Evolutionary conservation across 352 stramenopile species (phyloP).

Genomic region (Pythium utonaiense): DNA sequence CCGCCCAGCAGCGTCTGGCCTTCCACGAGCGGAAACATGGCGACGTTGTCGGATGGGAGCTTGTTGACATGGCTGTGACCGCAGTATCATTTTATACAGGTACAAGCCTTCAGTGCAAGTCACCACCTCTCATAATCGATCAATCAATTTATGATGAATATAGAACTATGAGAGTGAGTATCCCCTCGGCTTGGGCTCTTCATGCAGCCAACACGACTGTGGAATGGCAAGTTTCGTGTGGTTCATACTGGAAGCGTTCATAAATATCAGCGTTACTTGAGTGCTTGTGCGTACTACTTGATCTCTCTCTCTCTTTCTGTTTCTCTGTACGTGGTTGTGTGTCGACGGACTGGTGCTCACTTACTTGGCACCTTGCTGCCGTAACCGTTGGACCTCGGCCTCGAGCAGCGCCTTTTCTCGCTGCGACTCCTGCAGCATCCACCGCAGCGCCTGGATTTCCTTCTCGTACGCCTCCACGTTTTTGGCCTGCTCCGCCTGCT

Average conservation of each 20-base stretch:
- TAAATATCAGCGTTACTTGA: conserved; percentile 8
- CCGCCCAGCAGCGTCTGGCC: conserved; percentile 58
- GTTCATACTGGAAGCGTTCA: conserved; percentile 6
- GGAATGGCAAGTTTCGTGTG: not conserved
- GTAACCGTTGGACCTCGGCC: conserved; percentile 63
- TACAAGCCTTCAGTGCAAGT: no score
- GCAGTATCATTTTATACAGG: conserved; percentile 4
- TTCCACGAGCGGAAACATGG: conserved; percentile 49
- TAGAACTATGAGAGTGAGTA: no score
- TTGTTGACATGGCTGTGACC: not conserved
- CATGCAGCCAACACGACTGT: no score
- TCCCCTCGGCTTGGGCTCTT: no score
- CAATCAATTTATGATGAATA: no score
- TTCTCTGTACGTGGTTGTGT: not conserved
- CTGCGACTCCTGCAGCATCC: conserved; percentile 68
- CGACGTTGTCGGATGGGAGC: not conserved
- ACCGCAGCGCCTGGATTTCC: conserved; percentile 59
- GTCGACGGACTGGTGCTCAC: no score
- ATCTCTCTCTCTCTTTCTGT: not conserved
- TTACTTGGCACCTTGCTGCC: conserved; percentile 32
- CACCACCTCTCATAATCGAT: no score
- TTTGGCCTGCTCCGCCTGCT: conserved; percentile 16
- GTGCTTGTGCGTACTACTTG: not conserved
- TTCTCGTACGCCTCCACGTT: conserved; percentile 59
- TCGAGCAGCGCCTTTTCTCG: conserved; percentile 65